phyloP scores from a whole-genome alignment of 1,284 basidiomycete genomes.

The Tilletia caries region DNA sequence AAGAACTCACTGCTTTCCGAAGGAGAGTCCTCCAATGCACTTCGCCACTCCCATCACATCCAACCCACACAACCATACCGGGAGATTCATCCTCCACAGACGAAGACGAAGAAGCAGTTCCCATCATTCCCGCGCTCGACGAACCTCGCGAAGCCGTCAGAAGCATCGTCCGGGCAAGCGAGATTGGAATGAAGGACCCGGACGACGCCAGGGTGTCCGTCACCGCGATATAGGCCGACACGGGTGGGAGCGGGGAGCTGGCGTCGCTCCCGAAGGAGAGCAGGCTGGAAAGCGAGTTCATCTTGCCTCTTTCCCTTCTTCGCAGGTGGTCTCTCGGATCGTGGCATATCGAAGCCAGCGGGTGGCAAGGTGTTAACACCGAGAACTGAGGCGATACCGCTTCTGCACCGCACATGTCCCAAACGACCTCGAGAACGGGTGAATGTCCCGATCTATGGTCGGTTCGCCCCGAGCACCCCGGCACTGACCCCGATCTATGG shows the following conservation, averaged over 20 bases:
- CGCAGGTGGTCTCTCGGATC: no score
- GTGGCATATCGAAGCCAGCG: no score
- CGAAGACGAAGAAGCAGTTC: neutral
- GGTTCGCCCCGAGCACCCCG: no score
- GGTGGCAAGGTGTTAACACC: no score
- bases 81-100: slow-evolving; percentile 5
- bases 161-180: slow-evolving; percentile 28
- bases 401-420: no score
- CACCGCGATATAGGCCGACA: slow-evolving; percentile 30
- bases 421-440: no score
- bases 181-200: slow-evolving; percentile 28
- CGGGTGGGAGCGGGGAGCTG: slow-evolving; percentile 26
- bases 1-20: slow-evolving; percentile 21
- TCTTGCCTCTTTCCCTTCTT: neutral
- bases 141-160: neutral
- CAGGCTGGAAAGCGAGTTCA: slow-evolving; percentile 13
- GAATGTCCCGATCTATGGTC: no score
- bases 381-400: no score
- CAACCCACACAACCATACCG: slow-evolving; percentile 33
- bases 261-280: slow-evolving; percentile 27
- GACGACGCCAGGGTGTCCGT: slow-evolving; percentile 37
- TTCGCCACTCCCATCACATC: slow-evolving; percentile 27
- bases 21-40: slow-evolving; percentile 28
- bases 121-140: neutral
- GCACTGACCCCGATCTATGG: no score